phyloP scores from a whole-genome alignment of 306 rosid genomes.

The Cucurbita pepo region DNA sequence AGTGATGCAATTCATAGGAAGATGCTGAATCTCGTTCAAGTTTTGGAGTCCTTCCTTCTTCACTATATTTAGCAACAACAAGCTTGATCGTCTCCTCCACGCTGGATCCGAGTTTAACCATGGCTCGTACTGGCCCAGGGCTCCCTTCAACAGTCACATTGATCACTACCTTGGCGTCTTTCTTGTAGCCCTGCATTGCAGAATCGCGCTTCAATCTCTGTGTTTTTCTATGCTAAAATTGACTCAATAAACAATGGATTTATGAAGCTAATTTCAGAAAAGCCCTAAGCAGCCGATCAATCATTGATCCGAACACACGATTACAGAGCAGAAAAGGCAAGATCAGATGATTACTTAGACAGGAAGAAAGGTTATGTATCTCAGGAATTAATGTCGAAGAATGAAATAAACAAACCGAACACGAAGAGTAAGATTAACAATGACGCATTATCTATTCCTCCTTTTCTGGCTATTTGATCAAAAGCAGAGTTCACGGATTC shows the following conservation, averaged over 20 bases:
- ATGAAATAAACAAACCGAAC: too few relatives aligned
- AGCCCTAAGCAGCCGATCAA: too few relatives aligned
- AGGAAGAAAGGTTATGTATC: too few relatives aligned
- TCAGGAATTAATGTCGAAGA: too few relatives aligned
- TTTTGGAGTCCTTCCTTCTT: slow-evolving; percentile 66
- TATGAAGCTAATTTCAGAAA: too few relatives aligned
- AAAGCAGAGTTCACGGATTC: background rate
- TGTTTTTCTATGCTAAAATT: too few relatives aligned
- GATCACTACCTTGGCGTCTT: slow-evolving; percentile 75
- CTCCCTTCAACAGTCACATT: slow-evolving; percentile 84
- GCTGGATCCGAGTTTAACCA: slow-evolving; percentile 66
- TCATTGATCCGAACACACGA: too few relatives aligned
- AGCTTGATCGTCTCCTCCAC: slow-evolving; percentile 54
- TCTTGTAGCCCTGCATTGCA: slow-evolving; percentile 27
- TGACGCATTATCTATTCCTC: background rate
- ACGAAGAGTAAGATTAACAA: too few relatives aligned
- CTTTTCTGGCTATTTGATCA: background rate
- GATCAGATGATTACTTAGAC: background rate
- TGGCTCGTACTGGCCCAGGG: slow-evolving; percentile 59
- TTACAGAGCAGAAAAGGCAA: too few relatives aligned
- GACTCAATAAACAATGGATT: too few relatives aligned
- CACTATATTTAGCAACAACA: slow-evolving; percentile 46
- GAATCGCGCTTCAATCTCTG: background rate
- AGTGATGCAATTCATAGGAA: slow-evolving; percentile 53
- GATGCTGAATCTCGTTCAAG: slow-evolving; percentile 17